These are phyloP conservation scores for Aeschynomene evenia DNA, from an alignment of 306 rosid species.

Conservation along the genomic window DNA sequence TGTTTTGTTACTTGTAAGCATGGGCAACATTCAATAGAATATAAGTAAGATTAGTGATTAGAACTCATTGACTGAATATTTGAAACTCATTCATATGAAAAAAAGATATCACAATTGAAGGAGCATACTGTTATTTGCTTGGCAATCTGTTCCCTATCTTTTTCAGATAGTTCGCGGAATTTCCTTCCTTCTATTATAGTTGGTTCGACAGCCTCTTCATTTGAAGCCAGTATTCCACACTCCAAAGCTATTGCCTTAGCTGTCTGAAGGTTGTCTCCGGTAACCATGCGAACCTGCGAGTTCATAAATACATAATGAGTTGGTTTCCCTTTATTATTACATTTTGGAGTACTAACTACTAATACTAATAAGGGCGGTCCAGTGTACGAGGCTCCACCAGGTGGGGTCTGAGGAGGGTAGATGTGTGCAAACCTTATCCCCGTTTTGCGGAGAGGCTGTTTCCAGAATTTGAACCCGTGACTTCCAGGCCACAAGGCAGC, in stretches of 20 bases:
- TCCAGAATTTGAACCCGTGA: too few species aligned
- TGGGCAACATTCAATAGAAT: constrained; percentile 22
- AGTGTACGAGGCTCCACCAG: too few species aligned
- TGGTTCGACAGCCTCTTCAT: constrained; percentile 73
- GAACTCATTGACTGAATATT: constrained; percentile 22
- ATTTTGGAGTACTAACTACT: constrained; percentile 26
- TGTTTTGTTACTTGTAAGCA: neutral
- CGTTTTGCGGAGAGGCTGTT: too few species aligned
- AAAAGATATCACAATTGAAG: constrained; percentile 11
- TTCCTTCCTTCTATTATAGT: constrained; percentile 79
- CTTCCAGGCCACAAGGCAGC: too few species aligned
- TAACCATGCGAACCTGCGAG: constrained; percentile 93
- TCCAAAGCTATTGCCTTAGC: constrained; percentile 96
- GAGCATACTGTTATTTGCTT: constrained; percentile 61
- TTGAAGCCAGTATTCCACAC: constrained; percentile 84
- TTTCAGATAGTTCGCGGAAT: constrained; percentile 75
- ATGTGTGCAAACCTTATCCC: too few species aligned
- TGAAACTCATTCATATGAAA: constrained; percentile 11
- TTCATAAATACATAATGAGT: constrained; percentile 19
- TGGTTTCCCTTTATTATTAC: constrained; percentile 26
- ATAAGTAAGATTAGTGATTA: constrained; percentile 6
- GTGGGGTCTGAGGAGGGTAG: too few species aligned
- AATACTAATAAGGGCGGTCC: too few species aligned
- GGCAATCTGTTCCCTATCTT: constrained; percentile 74
- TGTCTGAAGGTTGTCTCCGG: constrained; percentile 93